Evolutionary conservation across 345 rosid genomes (phyloP).

Genomic region (Eucalyptus shirleyi): DNA sequence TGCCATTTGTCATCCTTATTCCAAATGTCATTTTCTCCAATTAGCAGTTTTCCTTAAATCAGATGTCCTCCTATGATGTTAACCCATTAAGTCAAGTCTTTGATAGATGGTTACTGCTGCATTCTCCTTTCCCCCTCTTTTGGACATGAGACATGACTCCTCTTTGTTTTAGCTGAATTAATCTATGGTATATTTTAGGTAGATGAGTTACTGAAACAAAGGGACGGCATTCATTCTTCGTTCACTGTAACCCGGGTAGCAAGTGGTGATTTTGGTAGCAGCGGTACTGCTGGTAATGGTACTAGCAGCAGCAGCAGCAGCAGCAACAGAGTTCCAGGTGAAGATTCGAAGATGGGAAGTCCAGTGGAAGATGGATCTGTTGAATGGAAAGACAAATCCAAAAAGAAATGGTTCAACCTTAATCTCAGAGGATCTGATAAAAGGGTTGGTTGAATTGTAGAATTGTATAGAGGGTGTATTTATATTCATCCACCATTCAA

Average conservation of each 20-base stretch:
- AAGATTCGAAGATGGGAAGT: slow-evolving; percentile 50
- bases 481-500: neutral
- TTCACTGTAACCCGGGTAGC: slow-evolving; percentile 44
- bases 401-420: slow-evolving; percentile 96
- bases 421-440: slow-evolving; percentile 81
- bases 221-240: slow-evolving; percentile 65
- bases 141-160: neutral
- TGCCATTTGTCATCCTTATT: neutral
- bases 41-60: neutral
- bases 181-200: slow-evolving; percentile 30
- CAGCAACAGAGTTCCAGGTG: slow-evolving; percentile 48
- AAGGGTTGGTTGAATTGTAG: slow-evolving; percentile 29
- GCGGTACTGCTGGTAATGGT: slow-evolving; percentile 10
- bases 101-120: neutral
- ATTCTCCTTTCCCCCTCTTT: neutral
- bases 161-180: neutral
- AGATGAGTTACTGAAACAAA: slow-evolving; percentile 80
- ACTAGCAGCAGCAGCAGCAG: slow-evolving; percentile 40
- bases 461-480: neutral
- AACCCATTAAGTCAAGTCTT: neutral
- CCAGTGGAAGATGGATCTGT: slow-evolving; percentile 59
- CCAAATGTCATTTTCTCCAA: neutral
- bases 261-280: neutral
- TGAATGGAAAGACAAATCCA: slow-evolving; percentile 76
- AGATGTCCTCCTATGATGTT: neutral